Evolutionary conservation across 1,284 basidiomycete genomes (phyloP).

Genomic region (Ganoderma resinaceum): DNA sequence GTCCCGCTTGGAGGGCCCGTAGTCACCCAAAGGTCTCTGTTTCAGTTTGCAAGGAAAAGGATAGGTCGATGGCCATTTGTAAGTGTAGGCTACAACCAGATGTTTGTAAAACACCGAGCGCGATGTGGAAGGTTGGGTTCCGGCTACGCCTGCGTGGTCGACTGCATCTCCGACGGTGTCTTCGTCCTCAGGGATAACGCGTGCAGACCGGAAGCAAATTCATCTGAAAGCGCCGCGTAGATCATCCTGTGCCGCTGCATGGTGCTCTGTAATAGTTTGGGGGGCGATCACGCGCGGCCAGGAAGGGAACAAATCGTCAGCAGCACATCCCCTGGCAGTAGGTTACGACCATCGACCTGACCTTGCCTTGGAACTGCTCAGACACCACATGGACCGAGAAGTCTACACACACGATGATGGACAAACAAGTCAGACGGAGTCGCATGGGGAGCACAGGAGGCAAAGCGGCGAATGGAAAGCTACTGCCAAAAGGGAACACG

Average conservation of each 20-base stretch:
- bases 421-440: not conserved
- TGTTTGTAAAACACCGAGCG: not conserved
- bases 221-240: constrained; percentile 71
- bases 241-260: constrained; percentile 83
- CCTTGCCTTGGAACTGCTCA: constrained; percentile 75
- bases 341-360: constrained; percentile 36
- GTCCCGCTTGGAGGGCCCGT: not conserved
- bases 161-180: constrained; percentile 60
- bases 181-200: constrained; percentile 79
- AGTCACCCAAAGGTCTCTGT: not conserved
- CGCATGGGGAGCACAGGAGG: constrained; percentile 1
- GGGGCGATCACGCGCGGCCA: not conserved
- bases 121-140: not conserved
- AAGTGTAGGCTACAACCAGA: not conserved
- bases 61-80: not conserved
- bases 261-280: constrained; percentile 54
- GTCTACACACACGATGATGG: constrained; percentile 51
- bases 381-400: constrained; percentile 78
- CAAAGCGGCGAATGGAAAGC: constrained; percentile 6
- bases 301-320: constrained; percentile 21
- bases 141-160: constrained; percentile 9
- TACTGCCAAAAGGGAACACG: constrained; percentile 22
- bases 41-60: not conserved
- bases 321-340: not conserved
- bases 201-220: constrained; percentile 73